Evolutionary conservation across 169 alveolate genomes (phyloP).

Genomic region (Amoebophrya sp.): DNA sequence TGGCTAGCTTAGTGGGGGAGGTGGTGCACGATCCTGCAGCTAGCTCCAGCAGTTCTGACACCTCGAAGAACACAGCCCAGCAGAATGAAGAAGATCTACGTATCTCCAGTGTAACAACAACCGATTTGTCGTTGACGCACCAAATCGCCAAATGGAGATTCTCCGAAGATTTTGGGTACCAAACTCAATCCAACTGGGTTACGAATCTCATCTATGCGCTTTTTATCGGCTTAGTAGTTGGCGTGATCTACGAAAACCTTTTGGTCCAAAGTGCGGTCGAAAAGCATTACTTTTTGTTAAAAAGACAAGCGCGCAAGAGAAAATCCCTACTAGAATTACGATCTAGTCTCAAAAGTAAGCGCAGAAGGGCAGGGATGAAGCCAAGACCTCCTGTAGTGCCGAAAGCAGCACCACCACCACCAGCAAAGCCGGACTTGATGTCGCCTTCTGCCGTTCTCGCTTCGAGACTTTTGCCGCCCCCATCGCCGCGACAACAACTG

Average conservation of each 20-base stretch:
- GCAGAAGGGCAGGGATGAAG: too few species aligned
- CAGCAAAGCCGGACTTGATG: too few species aligned
- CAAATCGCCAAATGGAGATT: neutral
- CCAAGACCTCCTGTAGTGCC: too few species aligned
- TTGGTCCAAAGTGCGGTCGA: neutral
- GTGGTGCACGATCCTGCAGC: neutral
- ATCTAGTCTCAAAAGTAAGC: too few species aligned
- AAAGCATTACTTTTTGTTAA: neutral
- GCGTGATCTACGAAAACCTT: neutral
- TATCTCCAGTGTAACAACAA: neutral
- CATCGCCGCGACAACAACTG: too few species aligned
- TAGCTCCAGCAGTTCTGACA: too few species aligned
- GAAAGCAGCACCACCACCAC: too few species aligned
- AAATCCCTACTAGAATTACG: too few species aligned
- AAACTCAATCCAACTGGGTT: neutral
- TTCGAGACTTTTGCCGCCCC: too few species aligned
- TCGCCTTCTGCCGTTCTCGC: too few species aligned
- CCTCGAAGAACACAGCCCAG: too few species aligned
- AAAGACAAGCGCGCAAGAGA: neutral
- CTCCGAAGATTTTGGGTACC: neutral
- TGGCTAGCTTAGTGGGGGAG: neutral
- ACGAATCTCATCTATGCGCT: neutral
- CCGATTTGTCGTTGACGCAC: neutral
- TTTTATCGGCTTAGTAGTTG: neutral
- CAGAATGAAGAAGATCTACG: neutral